These are phyloP conservation scores for Chondrostereum purpureum DNA, from an alignment of 1,284 basidiomycete genomes.

Conservation along the genomic window DNA sequence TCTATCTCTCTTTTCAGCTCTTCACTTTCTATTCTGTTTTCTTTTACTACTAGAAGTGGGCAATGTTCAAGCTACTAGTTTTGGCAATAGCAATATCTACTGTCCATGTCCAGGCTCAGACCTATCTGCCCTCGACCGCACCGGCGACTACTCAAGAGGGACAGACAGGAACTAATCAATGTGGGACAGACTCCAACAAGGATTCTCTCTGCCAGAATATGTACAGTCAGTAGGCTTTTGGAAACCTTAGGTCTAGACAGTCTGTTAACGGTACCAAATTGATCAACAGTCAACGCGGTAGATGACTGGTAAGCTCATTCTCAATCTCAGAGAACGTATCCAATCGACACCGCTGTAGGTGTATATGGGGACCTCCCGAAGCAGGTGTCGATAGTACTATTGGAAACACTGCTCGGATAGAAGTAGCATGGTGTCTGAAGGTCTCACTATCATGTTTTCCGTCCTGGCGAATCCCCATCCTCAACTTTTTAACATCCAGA, in stretches of 20 bases:
- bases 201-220: conserved; percentile 61
- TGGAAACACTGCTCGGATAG: conserved; percentile 52
- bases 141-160: conserved; percentile 48
- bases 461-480: conserved; percentile 12
- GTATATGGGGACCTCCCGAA: conserved; percentile 44
- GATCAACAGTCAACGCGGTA: too few species aligned
- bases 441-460: conserved; percentile 19
- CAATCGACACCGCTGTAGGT: too few species aligned
- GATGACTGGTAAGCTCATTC: too few species aligned
- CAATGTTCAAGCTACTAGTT: too few species aligned
- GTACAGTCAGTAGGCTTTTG: conserved; percentile 48
- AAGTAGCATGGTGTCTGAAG: conserved; percentile 67
- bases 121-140: conserved; percentile 39
- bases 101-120: conserved; percentile 39
- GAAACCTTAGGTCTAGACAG: conserved; percentile 39
- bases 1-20: conserved; percentile 1
- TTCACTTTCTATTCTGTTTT: background rate
- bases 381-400: conserved; percentile 48
- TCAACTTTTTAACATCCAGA: conserved; percentile 25
- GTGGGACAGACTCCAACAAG: conserved; percentile 52
- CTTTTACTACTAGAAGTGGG: background rate
- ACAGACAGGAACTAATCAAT: conserved; percentile 63
- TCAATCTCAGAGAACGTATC: too few species aligned
- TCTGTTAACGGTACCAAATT: conserved; percentile 57
- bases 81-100: background rate